Evolutionary conservation across 2,329 filamentous ascomycete genomes (phyloP).

Genomic region (Raffaelea arxii): DNA sequence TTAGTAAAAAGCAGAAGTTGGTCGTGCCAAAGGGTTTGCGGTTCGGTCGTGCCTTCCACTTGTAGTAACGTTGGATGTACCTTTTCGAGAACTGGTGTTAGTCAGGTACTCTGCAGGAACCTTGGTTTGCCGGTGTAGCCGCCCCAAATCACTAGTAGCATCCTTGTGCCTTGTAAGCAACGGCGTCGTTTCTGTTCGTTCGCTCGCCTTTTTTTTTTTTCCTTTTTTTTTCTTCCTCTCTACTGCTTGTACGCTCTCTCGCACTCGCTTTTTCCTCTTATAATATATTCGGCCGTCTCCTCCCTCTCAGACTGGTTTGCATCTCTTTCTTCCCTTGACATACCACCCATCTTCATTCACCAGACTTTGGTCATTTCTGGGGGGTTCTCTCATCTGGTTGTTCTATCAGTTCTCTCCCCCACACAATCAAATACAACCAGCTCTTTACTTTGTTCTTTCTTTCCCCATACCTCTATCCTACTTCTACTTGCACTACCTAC

Average conservation of each 20-base stretch:
- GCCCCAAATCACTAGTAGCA: not conserved
- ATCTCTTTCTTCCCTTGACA: slow-evolving; percentile 13
- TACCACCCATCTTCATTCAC: slow-evolving; percentile 7
- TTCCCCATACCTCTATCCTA: not conserved
- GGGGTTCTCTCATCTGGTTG: not conserved
- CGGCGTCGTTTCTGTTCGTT: not conserved
- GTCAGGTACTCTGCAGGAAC: not conserved
- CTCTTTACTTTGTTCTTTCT: not conserved
- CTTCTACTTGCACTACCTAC: not conserved
- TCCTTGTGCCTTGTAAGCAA: not conserved
- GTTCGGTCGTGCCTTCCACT: slow-evolving; percentile 6
- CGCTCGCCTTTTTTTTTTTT: not conserved
- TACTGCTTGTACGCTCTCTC: slow-evolving; percentile 3
- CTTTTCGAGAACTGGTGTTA: slow-evolving; percentile 2
- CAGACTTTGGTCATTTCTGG: too few relatives aligned
- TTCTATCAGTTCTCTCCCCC: not conserved
- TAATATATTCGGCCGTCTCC: slow-evolving; percentile 14
- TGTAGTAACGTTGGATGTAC: slow-evolving; percentile 5
- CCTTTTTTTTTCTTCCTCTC: slow-evolving; percentile 1
- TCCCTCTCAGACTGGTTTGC: slow-evolving; percentile 2
- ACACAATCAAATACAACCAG: too few relatives aligned
- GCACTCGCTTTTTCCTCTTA: slow-evolving; percentile 6
- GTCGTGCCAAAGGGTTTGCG: slow-evolving; percentile 4
- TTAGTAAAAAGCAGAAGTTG: slow-evolving; percentile 7
- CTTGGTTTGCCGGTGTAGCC: not conserved